Base-by-base conservation (phyloP, 805 yeast species). In the Candida saitoana region DNA sequence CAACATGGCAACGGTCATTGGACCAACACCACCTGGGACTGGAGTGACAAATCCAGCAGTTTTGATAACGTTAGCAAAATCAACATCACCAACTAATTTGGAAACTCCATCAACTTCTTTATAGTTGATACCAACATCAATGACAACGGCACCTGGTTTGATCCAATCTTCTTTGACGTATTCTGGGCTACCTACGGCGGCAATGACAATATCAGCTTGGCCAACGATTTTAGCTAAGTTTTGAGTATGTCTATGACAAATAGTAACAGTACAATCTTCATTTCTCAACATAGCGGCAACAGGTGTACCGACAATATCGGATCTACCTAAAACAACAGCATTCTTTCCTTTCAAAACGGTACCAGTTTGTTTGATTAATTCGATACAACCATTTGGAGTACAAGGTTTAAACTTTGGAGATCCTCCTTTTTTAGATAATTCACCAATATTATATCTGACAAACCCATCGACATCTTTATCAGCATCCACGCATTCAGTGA, bases 11-110 rank as follows among this genome's bases (percentile, higher is more conserved):
- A 86, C 91, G 11, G 95, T 86, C 95, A 86, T 86, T 57, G 95
- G 95, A 40, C 95, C 95, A 49, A 86, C 95, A 50, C 95, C 95
- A 60, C 95, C 95, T 40, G 95, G 95, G 44, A 86, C 95, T 7
- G 95, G 95, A n/a, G 95, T 86, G 49, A 85, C 71, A 52, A 74
- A 72, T 5, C 82, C 71, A 3, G 89, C 82, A 49, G 71, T 76
- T 40, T 67, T 64, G 31, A 65, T 60, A 42, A 82, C 79, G 29
- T 74, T 64, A 37, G 73, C 79, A 49, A 72, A 84, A 43, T 84
- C 87, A 43, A 80, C 87, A 57, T 86, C 95, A 45, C 95, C 95
- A 41, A 83, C 89, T 63, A 84, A 71, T 59, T 78, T 76, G 50
- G 74, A 71, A 36, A 93, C 93, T 3, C 82, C 71, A 58, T 84